Evolutionary conservation across 768 basidiomycete genomes (phyloP), one percentile per base, ranked within the genome.

Genomic region (Auricularia cornea): DNA sequence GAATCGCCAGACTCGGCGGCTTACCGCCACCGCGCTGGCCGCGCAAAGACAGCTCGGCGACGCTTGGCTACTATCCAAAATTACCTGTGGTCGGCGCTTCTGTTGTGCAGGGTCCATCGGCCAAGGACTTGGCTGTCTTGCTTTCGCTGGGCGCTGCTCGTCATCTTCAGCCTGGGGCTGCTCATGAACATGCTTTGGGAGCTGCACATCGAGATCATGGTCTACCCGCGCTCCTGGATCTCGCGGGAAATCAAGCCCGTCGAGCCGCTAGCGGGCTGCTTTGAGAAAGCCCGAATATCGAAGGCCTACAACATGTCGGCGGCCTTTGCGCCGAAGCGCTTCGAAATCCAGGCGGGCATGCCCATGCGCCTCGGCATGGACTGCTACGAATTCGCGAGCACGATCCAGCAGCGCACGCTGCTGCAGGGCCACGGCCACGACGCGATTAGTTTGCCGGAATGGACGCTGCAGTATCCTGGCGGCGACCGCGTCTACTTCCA

Each of bases 311-410:
- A 92, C 69, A 72, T 89, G 60, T 84, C 85, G 31, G 73, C 81
- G 56, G 77, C 80, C 31, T 84, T 87, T 69, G 85, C 86, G 4
- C 82, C 83, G 28, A 85, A 85, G 70, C 72, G 72, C 65, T 86
- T 83, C 35, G 86, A 89, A 65, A 80, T 97, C 11, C 89, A 95
- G 62, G 85, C 92, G 0, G 94, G 94, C 20, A 78, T 92, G 67
- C 78, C 85, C 2, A 79, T 98, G 79, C 81, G 83, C 60, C 79
- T 90, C 66, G 90, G 90, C 40, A 79, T 92, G 79, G 90, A 94
- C 72, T 98, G 96, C 75, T 98, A 95, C 71, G 86, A 93, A 71
- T 95, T 94, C 73, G 90, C 94, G 3, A 87, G 88, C 16, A 94
- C 92, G 18, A 83, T 98, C 28, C 84, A 82, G 71, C 68, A 11